phyloP scores from a whole-genome alignment of 2,329 filamentous ascomycete genomes.

The Pyrenophora graminea region DNA sequence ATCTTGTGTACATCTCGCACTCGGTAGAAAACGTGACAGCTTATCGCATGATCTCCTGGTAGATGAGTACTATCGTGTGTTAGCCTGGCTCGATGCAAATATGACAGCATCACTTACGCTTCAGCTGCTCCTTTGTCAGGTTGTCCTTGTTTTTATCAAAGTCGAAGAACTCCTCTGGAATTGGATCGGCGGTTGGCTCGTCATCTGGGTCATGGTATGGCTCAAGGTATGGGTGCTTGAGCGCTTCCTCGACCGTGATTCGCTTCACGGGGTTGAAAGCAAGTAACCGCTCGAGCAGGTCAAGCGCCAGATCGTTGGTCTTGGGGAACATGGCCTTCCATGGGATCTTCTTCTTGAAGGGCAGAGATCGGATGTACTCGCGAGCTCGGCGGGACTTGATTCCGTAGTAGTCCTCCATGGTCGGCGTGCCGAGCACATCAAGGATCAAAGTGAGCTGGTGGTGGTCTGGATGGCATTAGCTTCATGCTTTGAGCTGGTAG shows the following conservation, averaged over 20 bases:
- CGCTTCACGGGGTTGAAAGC: constrained; percentile 99
- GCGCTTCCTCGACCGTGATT: constrained; percentile 94
- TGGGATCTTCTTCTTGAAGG: constrained; percentile 99
- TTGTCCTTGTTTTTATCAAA: constrained; percentile 99
- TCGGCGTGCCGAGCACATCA: constrained; percentile 95
- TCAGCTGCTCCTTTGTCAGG: constrained; percentile 96
- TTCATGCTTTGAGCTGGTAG: constrained; percentile 7
- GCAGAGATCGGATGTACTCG: constrained; percentile 96
- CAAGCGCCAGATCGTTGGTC: constrained; percentile 94
- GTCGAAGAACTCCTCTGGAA: constrained; percentile 98
- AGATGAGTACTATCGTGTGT: constrained; percentile 71
- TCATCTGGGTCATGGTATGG: constrained; percentile 99
- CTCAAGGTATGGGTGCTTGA: constrained; percentile 97
- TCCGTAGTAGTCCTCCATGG: constrained; percentile 99
- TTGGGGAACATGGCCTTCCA: constrained; percentile 97
- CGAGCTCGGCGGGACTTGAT: constrained; percentile 97
- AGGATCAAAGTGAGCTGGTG: constrained; percentile 97
- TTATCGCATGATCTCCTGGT: constrained; percentile 90
- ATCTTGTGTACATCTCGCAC: constrained; percentile 30
- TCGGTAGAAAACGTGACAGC: constrained; percentile 12
- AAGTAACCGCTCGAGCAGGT: constrained; percentile 91
- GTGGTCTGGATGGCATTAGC: constrained; percentile 66
- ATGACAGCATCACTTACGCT: constrained; percentile 61
- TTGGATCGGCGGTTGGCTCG: constrained; percentile 93
- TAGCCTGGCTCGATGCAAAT: constrained; percentile 8